Evolutionary conservation across 257 asterid genomes (phyloP), one percentile per base, ranked within the genome.

Genomic region (Salvia miltiorrhiza): DNA sequence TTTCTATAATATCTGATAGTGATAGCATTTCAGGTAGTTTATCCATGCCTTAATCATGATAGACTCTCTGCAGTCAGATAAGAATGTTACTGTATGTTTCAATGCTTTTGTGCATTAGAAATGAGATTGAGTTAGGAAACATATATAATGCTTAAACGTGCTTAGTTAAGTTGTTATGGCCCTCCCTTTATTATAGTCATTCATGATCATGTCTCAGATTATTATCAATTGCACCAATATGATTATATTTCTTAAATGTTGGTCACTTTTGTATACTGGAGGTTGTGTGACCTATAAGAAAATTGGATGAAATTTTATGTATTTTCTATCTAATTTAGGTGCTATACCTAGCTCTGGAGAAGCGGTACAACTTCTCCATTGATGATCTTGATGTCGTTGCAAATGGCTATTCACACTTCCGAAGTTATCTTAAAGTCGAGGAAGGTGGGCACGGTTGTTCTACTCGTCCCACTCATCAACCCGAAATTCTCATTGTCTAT

Each of bases 301-400:
- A 35, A 54, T 61, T 9, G 28, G 55, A 37, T 33, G 37, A 21
- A 32, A n/a, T n/a, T n/a, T n/a, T n/a, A n/a, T n/a, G n/a, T n/a
- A n/a, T 57, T 7, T 20, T 20, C 5, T 44, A 24, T 47, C 49
- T 14, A 47, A 50, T 58, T 61, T 68, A 92, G 99, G 91, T 88
- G 33, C 78, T 93, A 43, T 93, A 87, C 77, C 80, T 93, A 82
- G 96, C 97, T 26, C 83, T 93, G 48, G 99, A 93, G 70, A 93
- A 91, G 85, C 96, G 97, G 53, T 90, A 89, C 77, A 93, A 93
- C 84, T 93, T 93, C 88, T 66, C 87, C 48, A 75, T 93, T 13
- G 84, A 89, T 28, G 95, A 93, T 81, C 93, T 89, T 56, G 91
- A 91, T 69, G 88, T 91, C 32, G 93, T 89, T 55, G 97, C 99